Conservation (phyloP, 2,329 filamentous ascomycete genomes). For the Colletotrichum plurivorum region DNA sequence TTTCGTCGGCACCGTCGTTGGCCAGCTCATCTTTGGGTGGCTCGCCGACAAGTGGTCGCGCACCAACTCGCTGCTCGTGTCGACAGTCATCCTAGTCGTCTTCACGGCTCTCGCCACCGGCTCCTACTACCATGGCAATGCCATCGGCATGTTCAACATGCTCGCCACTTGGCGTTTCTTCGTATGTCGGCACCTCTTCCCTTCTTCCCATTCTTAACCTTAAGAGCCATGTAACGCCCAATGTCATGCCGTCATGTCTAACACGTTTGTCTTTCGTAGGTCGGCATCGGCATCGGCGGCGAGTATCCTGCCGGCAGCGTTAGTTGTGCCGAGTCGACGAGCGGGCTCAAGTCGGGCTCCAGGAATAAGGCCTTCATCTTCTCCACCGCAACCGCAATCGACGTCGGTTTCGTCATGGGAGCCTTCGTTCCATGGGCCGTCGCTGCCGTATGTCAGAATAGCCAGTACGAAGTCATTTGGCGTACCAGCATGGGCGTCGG, state of each 20-base stretch:
- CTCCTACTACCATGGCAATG: conserved; percentile 80
- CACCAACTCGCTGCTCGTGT: conserved; percentile 84
- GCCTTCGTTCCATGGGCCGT: conserved; percentile 61
- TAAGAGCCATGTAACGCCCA: too few relatives aligned
- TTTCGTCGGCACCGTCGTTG: conserved; percentile 88
- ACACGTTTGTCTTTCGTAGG: not conserved
- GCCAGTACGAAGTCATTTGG: conserved; percentile 83
- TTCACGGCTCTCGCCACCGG: conserved; percentile 86
- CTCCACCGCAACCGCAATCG: conserved; percentile 91
- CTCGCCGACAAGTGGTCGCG: conserved; percentile 88
- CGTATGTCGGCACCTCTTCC: conserved; percentile 58
- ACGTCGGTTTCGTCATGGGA: conserved; percentile 85
- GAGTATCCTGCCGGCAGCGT: conserved; percentile 90
- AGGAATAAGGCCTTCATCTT: conserved; percentile 94
- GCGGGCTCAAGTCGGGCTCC: conserved; percentile 83
- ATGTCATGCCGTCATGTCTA: too few relatives aligned
- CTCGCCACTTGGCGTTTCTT: conserved; percentile 90
- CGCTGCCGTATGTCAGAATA: conserved; percentile 68
- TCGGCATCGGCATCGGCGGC: conserved; percentile 51
- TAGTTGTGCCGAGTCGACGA: conserved; percentile 85
- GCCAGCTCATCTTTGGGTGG: conserved; percentile 85
- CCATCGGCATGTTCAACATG: conserved; percentile 79
- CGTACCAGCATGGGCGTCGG: conserved; percentile 84
- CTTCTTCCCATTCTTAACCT: not conserved
- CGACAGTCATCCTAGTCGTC: conserved; percentile 86